Base-by-base conservation (phyloP, 257 asterid species). In the Prunella vulgaris region DNA sequence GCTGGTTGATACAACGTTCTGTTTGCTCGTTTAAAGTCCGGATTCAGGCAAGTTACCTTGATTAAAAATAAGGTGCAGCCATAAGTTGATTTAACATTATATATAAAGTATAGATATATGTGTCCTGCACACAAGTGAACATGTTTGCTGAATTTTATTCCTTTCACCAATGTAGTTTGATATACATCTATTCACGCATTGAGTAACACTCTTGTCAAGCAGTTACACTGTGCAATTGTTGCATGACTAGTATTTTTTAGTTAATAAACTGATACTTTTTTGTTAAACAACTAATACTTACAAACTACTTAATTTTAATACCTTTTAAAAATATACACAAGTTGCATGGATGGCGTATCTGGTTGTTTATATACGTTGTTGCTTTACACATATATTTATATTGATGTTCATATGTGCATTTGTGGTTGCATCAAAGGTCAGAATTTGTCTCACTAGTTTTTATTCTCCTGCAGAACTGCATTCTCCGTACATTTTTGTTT, bases 401-500 rank as follows among this genome's bases (percentile, higher is more conserved):
- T 30, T 46, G 6, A 10, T 48, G 10, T 15, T 20, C 13, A n/a
- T 27, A 25, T 1, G 13, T 52, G 22, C 17, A n/a, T 21, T 27
- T 51, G 21, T 22, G n/a, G 18, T 67, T 49, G 38, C 32, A 15
- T 46, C 20, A 20, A 48, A 22, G 17, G 22, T 56, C 64, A 22
- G 44, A 27, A 37, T 27, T 18, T 70, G 48, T 24, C 61, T 71
- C 15, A 40, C 28, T 7, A 57, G 60, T 32, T 80, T 62, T 69
- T 18, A 40, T 73, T 40, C 18, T 28, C 32, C 54, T 37, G 49
- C 66, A 15, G 17, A 42, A 33, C 30, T 64, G 14, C 60, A 60
- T 67, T 64, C 37, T 21, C 49, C 28, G 14, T 37, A 72, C 64
- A 20, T 10, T 58, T 66, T 61, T 48, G 28, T 60, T 12, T 38